These are phyloP conservation scores for Tubosaeta sp. DNA, from an alignment of 768 basidiomycete genomes.

Conservation along the genomic window DNA sequence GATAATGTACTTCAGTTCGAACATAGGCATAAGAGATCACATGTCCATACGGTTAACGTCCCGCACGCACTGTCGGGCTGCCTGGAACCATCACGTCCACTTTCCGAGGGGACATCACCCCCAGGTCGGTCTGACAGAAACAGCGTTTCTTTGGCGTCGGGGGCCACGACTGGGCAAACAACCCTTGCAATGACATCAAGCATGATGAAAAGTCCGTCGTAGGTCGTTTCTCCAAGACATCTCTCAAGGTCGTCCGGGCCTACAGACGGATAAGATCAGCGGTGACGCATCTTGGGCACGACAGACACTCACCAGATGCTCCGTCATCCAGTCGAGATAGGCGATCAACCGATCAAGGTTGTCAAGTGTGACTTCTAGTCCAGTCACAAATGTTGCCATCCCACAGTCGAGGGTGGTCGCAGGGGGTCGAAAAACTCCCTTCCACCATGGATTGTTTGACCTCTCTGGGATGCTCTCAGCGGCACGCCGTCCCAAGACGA, in stretches of 20 bases:
- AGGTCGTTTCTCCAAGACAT: constrained; percentile 4
- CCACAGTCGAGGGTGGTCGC: constrained; percentile 4
- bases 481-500: background rate
- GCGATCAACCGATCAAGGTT: constrained; percentile 17
- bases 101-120: constrained; percentile 1
- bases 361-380: constrained; percentile 20
- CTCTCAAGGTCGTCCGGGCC: constrained; percentile 16
- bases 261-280: constrained; percentile 9
- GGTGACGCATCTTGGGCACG: background rate
- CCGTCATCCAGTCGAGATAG: constrained; percentile 29
- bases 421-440: constrained; percentile 1
- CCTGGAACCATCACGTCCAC: constrained; percentile 18
- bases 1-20: constrained; percentile 10
- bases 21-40: constrained; percentile 9
- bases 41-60: constrained; percentile 13
- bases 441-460: constrained; percentile 6
- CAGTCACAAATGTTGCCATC: constrained; percentile 12
- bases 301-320: constrained; percentile 18
- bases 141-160: constrained; percentile 4
- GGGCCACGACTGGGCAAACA: constrained; percentile 18
- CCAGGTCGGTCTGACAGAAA: constrained; percentile 3
- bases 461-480: background rate
- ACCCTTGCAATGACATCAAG: constrained; percentile 14
- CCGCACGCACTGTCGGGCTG: constrained; percentile 17
- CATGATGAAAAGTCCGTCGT: constrained; percentile 14